phyloP scores from a whole-genome alignment of 108 stramenopile genomes.

The Skeletonema tropicum region DNA sequence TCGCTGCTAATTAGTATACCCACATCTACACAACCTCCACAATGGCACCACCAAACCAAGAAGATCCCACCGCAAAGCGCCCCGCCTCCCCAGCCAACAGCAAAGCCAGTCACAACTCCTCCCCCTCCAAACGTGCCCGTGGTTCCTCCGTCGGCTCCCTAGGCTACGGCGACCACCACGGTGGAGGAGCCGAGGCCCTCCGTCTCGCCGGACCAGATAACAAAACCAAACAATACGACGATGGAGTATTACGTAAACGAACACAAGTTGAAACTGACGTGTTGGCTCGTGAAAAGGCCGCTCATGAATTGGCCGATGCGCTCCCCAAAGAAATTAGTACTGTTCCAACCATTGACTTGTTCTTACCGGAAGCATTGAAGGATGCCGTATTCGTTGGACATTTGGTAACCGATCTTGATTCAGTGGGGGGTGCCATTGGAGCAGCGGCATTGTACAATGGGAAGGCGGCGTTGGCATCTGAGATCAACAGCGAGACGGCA shows the following conservation, averaged over 20 bases:
- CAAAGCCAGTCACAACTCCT: background rate
- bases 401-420: conserved; percentile 78
- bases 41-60: background rate
- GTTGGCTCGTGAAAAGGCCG: conserved; percentile 44
- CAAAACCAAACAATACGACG: conserved; percentile 20
- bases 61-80: background rate
- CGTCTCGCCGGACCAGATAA: conserved; percentile 21
- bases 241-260: conserved; percentile 40
- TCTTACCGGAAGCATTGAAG: conserved; percentile 51
- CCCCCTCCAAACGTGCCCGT: conserved; percentile 22
- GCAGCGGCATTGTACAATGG: conserved; percentile 75
- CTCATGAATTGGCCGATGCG: conserved; percentile 45
- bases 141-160: conserved; percentile 5
- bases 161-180: conserved; percentile 25
- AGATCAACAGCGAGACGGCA: conserved; percentile 67
- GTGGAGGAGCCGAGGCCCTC: conserved; percentile 30
- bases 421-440: conserved; percentile 71
- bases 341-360: conserved; percentile 50
- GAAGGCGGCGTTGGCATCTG: conserved; percentile 54
- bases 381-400: conserved; percentile 74
- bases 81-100: background rate
- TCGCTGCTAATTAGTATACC: no score
- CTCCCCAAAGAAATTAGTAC: conserved; percentile 39
- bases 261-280: conserved; percentile 56
- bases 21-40: no score